Evolutionary conservation across 768 basidiomycete species (phyloP), one percentile per base, ranked within the genome.

Genomic region (Rhodosporidiobolus odoratus): DNA sequence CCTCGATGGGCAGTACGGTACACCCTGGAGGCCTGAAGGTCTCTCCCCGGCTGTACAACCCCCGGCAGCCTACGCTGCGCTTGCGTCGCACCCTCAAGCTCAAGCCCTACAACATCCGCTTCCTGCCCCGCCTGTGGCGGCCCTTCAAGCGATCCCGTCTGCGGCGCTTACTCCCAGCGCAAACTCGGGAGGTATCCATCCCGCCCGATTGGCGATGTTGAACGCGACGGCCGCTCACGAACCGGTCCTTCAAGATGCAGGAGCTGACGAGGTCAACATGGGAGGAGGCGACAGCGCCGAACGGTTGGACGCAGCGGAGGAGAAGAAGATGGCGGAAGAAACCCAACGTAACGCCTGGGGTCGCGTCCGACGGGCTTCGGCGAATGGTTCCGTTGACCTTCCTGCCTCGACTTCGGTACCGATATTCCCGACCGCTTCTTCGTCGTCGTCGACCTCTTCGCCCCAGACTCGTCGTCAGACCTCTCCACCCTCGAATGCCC

Each of bases 321-420:
- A 61, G 59, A 61, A 61, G 45, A 32, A 48, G 38, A 37, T 21
- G 4, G 62, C 34, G 3, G 52, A 63, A 25, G 62, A 54, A 32
- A 41, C 62, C 40, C 15, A 38, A 40, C n/a, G 40, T 16, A 63
- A 32, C 40, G 62, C 62, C 4, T 63, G 62, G 52, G 62, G 37
- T 32, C n/a, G n/a, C n/a, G 62, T 23, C 23, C 62, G 62, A 50
- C 50, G 52, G 4, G 62, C 21, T 12, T 16, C 19, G 12, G 56
- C 56, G 56, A 30, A 15, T 9, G 52, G 10, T 13, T 53, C 52
- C 8, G 27, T 27, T 15, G 6, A 8, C 15, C 52, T 30, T 53
- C 27, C 9, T 9, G 30, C 30, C 30, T 7, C n/a, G 27, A 8
- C 52, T 15, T 8, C 52, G 4, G 12, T 9, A 50, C n/a, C 48